Conservation (phyloP, 495 filamentous ascomycete species). For the Penicillium fimorum region DNA sequence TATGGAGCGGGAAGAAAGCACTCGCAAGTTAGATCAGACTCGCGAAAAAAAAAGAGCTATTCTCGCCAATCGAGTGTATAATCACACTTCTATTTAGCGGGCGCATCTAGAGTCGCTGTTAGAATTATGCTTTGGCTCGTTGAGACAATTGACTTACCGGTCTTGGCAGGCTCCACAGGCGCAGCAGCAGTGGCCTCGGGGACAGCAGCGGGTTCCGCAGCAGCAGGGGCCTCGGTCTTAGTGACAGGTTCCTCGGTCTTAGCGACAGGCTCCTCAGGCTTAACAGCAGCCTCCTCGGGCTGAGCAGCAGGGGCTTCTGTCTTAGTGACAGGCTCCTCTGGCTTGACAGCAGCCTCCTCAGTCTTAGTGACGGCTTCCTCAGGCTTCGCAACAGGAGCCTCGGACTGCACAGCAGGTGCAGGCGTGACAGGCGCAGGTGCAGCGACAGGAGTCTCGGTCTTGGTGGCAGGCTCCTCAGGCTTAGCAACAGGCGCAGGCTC, state of each 20-base stretch:
- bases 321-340: neutral
- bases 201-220: neutral
- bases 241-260: constrained; percentile 10
- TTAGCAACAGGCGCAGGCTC: too few species aligned
- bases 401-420: neutral
- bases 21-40: neutral
- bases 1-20: constrained; percentile 1
- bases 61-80: neutral
- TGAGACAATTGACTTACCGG: constrained; percentile 11
- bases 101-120: neutral
- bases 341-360: neutral
- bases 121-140: neutral
- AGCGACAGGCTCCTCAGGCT: neutral
- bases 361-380: neutral
- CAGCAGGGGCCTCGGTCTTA: neutral
- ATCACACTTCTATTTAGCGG: constrained; percentile 1
- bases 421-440: neutral
- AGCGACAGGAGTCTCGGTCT: neutral
- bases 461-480: too few species aligned
- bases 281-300: neutral
- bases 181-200: constrained; percentile 9
- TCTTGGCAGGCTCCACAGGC: constrained; percentile 19
- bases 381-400: neutral
- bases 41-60: too few species aligned
- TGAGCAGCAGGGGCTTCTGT: neutral